Evolutionary conservation across 805 yeast species (phyloP).

Genomic region (Nakazawaea sp.): DNA sequence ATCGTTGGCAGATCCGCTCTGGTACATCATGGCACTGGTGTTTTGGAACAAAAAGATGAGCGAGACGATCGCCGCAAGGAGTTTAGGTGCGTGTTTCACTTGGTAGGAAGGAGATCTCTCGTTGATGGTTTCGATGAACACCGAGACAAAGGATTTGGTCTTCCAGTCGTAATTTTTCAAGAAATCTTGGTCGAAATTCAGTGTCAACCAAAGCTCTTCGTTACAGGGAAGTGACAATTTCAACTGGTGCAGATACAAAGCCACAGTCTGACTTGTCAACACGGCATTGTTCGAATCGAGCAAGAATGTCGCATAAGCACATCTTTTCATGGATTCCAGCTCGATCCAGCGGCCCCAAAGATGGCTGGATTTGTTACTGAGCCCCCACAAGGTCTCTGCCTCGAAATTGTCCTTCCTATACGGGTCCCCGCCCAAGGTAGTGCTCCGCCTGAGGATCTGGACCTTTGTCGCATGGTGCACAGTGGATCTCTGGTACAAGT

Average conservation of each 20-base stretch:
- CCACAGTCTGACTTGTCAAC: conserved; percentile 2
- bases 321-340: conserved; percentile 64
- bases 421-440: conserved; percentile 36
- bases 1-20: neutral
- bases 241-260: conserved; percentile 44
- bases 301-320: conserved; percentile 31
- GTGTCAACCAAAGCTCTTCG: conserved; percentile 49
- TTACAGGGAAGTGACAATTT: conserved; percentile 58
- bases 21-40: conserved; percentile 4
- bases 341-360: conserved; percentile 61
- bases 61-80: conserved; percentile 5
- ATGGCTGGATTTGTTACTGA: conserved; percentile 13
- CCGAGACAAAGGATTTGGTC: conserved; percentile 3
- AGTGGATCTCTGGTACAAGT: conserved; percentile 43
- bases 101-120: neutral
- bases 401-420: conserved; percentile 22
- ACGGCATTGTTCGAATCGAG: conserved; percentile 7
- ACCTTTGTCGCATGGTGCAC: conserved; percentile 46
- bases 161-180: conserved; percentile 5
- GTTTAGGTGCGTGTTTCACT: neutral
- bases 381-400: conserved; percentile 14
- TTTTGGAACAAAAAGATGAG: conserved; percentile 9
- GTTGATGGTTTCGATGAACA: conserved; percentile 8
- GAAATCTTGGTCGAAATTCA: conserved; percentile 9
- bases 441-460: conserved; percentile 41